A percentile compares a stretch with the other conserved stretches of the same genome.
These are phyloP conservation scores for Pedinophyceae sp. DNA, from an alignment of 139 green algal species.

Conservation along the genomic window DNA sequence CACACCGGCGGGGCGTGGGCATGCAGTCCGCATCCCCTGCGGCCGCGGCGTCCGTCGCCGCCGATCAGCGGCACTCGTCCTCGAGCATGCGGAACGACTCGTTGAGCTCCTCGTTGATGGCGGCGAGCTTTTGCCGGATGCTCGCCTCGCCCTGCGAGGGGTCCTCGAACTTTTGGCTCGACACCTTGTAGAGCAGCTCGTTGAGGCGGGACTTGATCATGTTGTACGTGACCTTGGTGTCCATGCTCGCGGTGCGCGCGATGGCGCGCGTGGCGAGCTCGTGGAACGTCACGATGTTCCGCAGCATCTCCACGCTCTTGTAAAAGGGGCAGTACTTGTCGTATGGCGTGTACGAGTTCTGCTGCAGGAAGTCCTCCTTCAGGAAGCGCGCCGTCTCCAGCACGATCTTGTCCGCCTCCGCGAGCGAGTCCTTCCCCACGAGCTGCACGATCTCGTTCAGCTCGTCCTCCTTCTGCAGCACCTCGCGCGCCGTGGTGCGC, in stretches of 20 bases:
- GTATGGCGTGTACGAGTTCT: conserved; percentile 93
- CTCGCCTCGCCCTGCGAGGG: conserved; percentile 56
- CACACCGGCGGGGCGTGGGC: no score
- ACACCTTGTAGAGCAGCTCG: conserved; percentile 89
- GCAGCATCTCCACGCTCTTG: conserved; percentile 92
- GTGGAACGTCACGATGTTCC: conserved; percentile 88
- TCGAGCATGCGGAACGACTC: conserved; percentile 82
- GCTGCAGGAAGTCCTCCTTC: conserved; percentile 98
- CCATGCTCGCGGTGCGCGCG: conserved; percentile 28
- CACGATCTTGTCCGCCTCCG: conserved; percentile 92
- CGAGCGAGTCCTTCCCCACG: conserved; percentile 95
- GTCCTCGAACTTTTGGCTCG: conserved; percentile 95
- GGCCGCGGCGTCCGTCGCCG: no score
- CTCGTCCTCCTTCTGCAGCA: conserved; percentile 98
- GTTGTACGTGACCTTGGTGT: conserved; percentile 82
- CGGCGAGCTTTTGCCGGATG: conserved; percentile 35
- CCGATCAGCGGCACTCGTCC: conserved; percentile 79
- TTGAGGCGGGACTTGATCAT: conserved; percentile 82
- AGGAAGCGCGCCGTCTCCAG: conserved; percentile 92
- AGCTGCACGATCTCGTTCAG: conserved; percentile 99
- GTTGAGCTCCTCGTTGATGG: conserved; percentile 67
- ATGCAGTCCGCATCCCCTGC: no score
- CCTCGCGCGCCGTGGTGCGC: conserved; percentile 35
- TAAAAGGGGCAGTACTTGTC: conserved; percentile 96
- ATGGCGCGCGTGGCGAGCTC: conserved; percentile 37